Conservation (phyloP, 1,284 basidiomycete species). For the Puccinia coronata region DNA sequence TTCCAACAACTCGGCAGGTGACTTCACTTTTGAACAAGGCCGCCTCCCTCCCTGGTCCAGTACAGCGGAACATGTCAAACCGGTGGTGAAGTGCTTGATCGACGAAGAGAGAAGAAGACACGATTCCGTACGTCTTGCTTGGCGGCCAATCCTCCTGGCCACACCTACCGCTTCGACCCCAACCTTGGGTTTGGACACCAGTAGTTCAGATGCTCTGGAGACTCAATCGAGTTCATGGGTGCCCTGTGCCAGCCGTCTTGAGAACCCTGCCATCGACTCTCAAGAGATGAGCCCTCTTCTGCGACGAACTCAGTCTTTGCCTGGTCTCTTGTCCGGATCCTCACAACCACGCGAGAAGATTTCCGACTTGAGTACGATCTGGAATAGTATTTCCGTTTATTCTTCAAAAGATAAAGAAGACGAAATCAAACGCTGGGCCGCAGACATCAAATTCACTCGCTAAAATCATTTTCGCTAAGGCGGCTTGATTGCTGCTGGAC, state of each 20-base stretch:
- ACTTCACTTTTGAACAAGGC: neutral
- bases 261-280: neutral
- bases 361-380: neutral
- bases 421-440: slow-evolving; percentile 12
- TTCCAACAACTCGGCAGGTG: neutral
- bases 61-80: slow-evolving; percentile 15
- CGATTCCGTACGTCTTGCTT: slow-evolving; percentile 13
- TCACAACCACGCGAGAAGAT: neutral
- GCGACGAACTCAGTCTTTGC: slow-evolving; percentile 16
- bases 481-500: neutral
- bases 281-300: neutral
- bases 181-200: neutral
- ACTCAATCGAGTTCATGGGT: slow-evolving; percentile 10
- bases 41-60: slow-evolving; percentile 14
- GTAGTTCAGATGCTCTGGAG: neutral
- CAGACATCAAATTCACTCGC: neutral
- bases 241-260: neutral
- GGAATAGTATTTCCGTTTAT: neutral
- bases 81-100: slow-evolving; percentile 1
- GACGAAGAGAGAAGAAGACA: slow-evolving; percentile 15
- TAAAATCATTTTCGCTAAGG: neutral
- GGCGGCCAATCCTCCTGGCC: slow-evolving; percentile 8
- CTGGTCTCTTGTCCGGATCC: neutral
- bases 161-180: neutral
- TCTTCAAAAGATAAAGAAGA: neutral